Evolutionary conservation across 257 asterid species (phyloP).

Genomic region (Coffea eugenioides): DNA sequence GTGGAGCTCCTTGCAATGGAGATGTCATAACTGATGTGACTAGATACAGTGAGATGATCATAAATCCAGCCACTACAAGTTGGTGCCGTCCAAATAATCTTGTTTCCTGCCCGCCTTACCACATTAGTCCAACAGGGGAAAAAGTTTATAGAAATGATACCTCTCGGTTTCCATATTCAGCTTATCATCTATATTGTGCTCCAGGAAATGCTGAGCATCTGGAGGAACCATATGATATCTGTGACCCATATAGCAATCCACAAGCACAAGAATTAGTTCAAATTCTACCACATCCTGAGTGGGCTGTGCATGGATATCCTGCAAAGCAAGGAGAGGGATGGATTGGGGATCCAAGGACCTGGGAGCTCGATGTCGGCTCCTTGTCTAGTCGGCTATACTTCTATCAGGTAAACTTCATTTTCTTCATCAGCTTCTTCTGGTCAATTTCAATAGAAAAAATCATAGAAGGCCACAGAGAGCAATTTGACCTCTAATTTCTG

Average conservation of each 20-base stretch:
- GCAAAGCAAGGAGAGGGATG: constrained; percentile 74
- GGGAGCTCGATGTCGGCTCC: constrained; percentile 79
- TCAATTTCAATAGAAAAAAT: neutral
- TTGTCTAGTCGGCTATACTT: constrained; percentile 70
- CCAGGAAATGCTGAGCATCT: constrained; percentile 71
- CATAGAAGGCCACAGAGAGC: neutral
- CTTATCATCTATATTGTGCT: constrained; percentile 85
- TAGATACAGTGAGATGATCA: constrained; percentile 84
- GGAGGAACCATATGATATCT: constrained; percentile 70
- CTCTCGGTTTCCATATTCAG: constrained; percentile 67
- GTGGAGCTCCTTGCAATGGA: constrained; percentile 72
- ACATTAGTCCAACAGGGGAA: constrained; percentile 55
- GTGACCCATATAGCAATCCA: constrained; percentile 90
- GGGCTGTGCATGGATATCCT: constrained; percentile 85
- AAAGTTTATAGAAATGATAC: constrained; percentile 56
- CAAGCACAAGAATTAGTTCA: constrained; percentile 89
- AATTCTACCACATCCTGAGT: constrained; percentile 85
- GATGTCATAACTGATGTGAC: constrained; percentile 77
- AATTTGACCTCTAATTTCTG: neutral
- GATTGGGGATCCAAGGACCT: constrained; percentile 70
- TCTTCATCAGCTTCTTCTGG: neutral
- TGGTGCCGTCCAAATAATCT: constrained; percentile 78
- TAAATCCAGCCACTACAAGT: constrained; percentile 72
- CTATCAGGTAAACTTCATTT: constrained; percentile 55
- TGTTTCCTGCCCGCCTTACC: constrained; percentile 78